Evolutionary conservation across 2,329 filamentous ascomycete species (phyloP), one percentile per base, ranked within the genome.

Genomic region (Gaeumannomyces sp.): DNA sequence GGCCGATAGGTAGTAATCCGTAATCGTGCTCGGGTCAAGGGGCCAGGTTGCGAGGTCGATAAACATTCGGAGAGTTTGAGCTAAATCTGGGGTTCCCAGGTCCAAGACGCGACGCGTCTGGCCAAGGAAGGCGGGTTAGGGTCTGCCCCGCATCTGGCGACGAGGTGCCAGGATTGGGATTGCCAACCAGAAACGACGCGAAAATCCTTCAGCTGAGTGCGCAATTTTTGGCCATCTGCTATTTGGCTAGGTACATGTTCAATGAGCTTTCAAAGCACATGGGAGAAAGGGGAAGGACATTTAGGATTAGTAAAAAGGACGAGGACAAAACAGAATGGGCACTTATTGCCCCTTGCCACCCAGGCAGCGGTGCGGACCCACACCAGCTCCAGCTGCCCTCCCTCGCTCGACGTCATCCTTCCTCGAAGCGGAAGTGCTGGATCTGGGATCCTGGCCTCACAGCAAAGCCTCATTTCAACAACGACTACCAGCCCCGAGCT

Each of bases 381-480:
- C 61, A 62, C 61, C n/a, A 62, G 61, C 61, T 62, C 50, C 61
- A 62, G 45, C 61, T 14, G 22, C 19, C 35, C 27, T 29, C 31
- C 22, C 28, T 29, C 29, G 14, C 27, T 53, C 61, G 33, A 56
- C 61, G 61, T 50, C 61, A 45, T 62, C 61, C 50, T 33, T 62
- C 27, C 38, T 53, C 16, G 14, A 45, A 45, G 38, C 16, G 38
- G 38, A 45, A 6, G 38, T 19, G 38, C 38, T 19, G 16, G 16
- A 45, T 53, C 45, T 25, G 7, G 45, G 45, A 50, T 53, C 45
- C 25, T 4, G 19, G 5, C 38, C 38, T 2, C 6, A 53, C 45
- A n/a, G 45, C 45, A 25, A 22, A 53, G 45, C 45, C 45, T 53
- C 45, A 53, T n/a, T 53, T 25, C 22, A 25, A 10, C 45, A 53